A percentile compares a stretch with the other conserved stretches of the same genome.
Conservation (phyloP, 1,284 basidiomycete species). For the Ceratobasidium sp. region DNA sequence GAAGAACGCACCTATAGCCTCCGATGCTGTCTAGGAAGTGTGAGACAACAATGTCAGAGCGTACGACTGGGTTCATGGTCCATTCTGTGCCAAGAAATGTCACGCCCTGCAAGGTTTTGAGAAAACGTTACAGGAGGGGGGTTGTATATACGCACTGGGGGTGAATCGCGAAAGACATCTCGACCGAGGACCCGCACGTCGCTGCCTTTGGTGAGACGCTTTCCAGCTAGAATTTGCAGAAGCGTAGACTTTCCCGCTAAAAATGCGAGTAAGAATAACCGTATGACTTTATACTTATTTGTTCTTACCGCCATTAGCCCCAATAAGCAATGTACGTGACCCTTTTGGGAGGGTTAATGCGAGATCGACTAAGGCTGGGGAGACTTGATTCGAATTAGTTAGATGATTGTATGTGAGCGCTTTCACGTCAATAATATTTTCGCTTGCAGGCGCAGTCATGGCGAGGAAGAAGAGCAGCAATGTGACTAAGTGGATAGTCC, state of each 20-base stretch:
- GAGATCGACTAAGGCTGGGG: slow-evolving; percentile 69
- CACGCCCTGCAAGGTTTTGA: slow-evolving; percentile 62
- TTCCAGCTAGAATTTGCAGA: slow-evolving; percentile 93
- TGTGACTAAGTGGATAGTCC: no score
- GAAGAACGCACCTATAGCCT: slow-evolving; percentile 66
- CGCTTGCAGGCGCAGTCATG: not conserved
- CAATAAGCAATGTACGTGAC: slow-evolving; percentile 83
- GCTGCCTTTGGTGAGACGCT: slow-evolving; percentile 76
- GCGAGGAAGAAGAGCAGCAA: not conserved
- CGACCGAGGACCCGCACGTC: slow-evolving; percentile 77
- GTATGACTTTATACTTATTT: not conserved
- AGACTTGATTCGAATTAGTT: not conserved
- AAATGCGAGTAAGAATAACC: not conserved
- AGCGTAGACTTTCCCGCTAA: slow-evolving; percentile 95
- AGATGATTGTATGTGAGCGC: slow-evolving; percentile 42
- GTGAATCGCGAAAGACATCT: slow-evolving; percentile 81
- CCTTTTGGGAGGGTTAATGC: slow-evolving; percentile 74
- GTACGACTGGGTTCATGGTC: slow-evolving; percentile 97
- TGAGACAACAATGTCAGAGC: slow-evolving; percentile 88
- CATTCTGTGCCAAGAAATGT: slow-evolving; percentile 94
- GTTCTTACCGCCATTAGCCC: slow-evolving; percentile 86
- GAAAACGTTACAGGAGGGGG: not conserved
- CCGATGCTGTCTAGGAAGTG: slow-evolving; percentile 95
- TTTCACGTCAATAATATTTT: slow-evolving; percentile 39
- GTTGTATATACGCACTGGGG: slow-evolving; percentile 59